Percentiles rank a stretch among this genome's conserved stretches.
Evolutionary conservation across 306 rosid genomes (phyloP).

Genomic region (Bauhinia variegata): DNA sequence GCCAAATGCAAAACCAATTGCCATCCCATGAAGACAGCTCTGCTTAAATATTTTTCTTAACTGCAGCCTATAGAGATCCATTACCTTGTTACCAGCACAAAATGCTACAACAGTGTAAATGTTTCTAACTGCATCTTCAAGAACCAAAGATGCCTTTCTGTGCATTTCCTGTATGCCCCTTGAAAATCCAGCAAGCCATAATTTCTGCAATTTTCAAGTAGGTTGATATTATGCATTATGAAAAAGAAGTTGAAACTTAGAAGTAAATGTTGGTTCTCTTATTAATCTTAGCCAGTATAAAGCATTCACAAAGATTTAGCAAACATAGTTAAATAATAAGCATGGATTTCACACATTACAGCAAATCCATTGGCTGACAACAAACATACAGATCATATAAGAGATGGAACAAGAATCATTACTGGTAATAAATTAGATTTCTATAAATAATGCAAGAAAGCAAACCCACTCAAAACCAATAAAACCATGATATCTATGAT

Average conservation of each 20-base stretch:
- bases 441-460: conserved; percentile 1
- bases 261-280: neutral
- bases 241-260: too few relatives aligned
- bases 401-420: conserved; percentile 12
- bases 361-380: conserved; percentile 10
- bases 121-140: conserved; percentile 98
- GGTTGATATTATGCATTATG: conserved; percentile 29
- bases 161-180: conserved; percentile 99
- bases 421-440: conserved; percentile 3
- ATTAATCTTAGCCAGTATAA: conserved; percentile 6
- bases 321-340: neutral
- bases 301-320: conserved; percentile 8
- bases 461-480: neutral
- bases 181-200: conserved; percentile 99
- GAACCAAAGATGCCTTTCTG: conserved; percentile 98
- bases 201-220: conserved; percentile 69
- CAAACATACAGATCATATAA: neutral
- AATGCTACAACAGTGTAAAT: conserved; percentile 98
- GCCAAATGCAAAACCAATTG: conserved; percentile 96
- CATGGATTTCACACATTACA: conserved; percentile 1
- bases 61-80: conserved; percentile 97
- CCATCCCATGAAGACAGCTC: conserved; percentile 96
- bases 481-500: neutral
- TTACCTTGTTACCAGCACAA: conserved; percentile 98
- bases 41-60: conserved; percentile 82